Percentiles rank a stretch among this genome's conserved stretches.
Conservation (phyloP, 768 basidiomycete species). For the Tricholoma bakamatsutake region DNA sequence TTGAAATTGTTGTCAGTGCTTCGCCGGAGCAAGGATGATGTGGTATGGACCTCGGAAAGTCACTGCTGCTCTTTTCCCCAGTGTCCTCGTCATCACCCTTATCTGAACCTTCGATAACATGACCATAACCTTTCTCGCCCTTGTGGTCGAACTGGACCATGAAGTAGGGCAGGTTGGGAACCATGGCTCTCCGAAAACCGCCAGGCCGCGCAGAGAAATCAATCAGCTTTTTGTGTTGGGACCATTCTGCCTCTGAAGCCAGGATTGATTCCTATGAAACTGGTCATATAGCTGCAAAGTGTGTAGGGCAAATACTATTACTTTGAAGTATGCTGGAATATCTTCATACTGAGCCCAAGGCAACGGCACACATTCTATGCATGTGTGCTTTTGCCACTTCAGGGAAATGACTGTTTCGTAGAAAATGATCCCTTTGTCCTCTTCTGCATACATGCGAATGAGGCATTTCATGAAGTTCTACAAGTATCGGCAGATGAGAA, state of each 20-base stretch:
- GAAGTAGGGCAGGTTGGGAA: slow-evolving; percentile 96
- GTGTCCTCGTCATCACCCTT: slow-evolving; percentile 34
- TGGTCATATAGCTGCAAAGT: not conserved
- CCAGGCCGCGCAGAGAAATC: slow-evolving; percentile 88
- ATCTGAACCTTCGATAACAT: slow-evolving; percentile 90
- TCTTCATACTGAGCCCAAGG: slow-evolving; percentile 85
- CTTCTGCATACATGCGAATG: slow-evolving; percentile 90
- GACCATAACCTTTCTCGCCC: slow-evolving; percentile 96
- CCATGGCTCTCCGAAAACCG: slow-evolving; percentile 92
- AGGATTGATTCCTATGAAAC: slow-evolving; percentile 79
- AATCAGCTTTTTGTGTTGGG: slow-evolving; percentile 95
- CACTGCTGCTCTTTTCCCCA: slow-evolving; percentile 85
- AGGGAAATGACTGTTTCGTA: slow-evolving; percentile 89
- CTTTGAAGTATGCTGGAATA: slow-evolving; percentile 92
- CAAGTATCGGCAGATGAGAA: not conserved
- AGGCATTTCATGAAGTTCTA: slow-evolving; percentile 87
- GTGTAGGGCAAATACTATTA: slow-evolving; percentile 21
- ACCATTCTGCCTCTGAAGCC: slow-evolving; percentile 94
- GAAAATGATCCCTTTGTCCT: slow-evolving; percentile 92
- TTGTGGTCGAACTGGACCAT: slow-evolving; percentile 99
- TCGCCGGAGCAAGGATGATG: slow-evolving; percentile 9
- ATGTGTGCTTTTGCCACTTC: slow-evolving; percentile 86
- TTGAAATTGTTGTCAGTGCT: slow-evolving; percentile 2
- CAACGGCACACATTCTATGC: slow-evolving; percentile 90
- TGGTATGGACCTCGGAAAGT: slow-evolving; percentile 71